Base-by-base conservation (phyloP, 257 asterid species). In the Lycium ferocissimum region DNA sequence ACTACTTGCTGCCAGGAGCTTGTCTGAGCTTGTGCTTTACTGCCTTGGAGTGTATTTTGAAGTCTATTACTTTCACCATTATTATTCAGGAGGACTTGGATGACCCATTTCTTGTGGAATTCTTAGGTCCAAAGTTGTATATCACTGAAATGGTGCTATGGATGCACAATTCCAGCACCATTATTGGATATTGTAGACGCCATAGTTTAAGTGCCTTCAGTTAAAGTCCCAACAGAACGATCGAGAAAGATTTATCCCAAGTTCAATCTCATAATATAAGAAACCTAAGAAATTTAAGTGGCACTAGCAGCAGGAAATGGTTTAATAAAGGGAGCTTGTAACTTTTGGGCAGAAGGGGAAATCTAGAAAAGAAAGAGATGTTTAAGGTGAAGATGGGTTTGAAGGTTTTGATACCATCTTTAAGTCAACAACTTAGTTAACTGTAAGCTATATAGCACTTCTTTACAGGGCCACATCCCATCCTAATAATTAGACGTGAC, bases 341-440 rank as follows among this genome's bases (percentile, higher is more conserved):
- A 61, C n/a, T 47, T 20, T 75, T 75, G 61, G 43, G 7, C 43
- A 20, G 78, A 75, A 75, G 38, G 40, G 20, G 61, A 49, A 66
- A 75, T 75, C 81, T 47, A 20, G 18, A 49, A 47, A 47, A 13
- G 43, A 49, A 26, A 47, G 81, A 75, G 81, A 73, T 3, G 43
- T 20, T 1, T 26, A 26, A 26, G 33, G 33, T 26, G 33, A 26
- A 26, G 33, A 26, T 26, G 33, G 33, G 33, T 26, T 26, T 0
- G 33, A 45, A 26, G 38, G 61, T 14, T 73, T 73, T 49, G 59
- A 2, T 75, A 11, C 81, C 61, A 13, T 47, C 1, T 73, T 2
- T 5, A 72, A 72, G 80, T 45, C 58, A 72, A 45, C 80, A 72
- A 45, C 38, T 43, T 22, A 7, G 80, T 49, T 38, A 47, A 75